These are phyloP conservation scores for Mycena floridula DNA, from an alignment of 768 basidiomycete genomes.

Conservation along the genomic window DNA sequence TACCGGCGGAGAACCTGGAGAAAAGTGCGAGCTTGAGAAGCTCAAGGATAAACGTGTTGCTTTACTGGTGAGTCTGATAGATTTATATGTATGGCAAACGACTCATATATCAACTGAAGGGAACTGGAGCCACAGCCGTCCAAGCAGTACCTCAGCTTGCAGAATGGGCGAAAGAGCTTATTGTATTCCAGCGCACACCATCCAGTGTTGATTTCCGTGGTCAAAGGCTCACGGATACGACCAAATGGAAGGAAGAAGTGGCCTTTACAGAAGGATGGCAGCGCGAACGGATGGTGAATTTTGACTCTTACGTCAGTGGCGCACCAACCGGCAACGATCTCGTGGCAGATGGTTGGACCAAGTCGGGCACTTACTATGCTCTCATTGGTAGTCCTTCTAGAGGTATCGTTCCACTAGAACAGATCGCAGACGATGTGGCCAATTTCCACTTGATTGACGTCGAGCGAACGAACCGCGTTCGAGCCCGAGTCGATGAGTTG, in stretches of 20 bases:
- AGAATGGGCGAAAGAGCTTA: conserved; percentile 9
- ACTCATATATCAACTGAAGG: too few species aligned
- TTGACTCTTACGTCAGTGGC: conserved; percentile 1
- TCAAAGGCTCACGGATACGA: conserved; percentile 8
- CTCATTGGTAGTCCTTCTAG: background rate
- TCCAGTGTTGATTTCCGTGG: conserved; percentile 10
- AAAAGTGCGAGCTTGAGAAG: conserved; percentile 2
- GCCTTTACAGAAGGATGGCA: conserved; percentile 9
- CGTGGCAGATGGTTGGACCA: conserved; percentile 1
- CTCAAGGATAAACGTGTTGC: conserved; percentile 10
- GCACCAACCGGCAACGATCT: conserved; percentile 1
- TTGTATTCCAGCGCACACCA: conserved; percentile 14
- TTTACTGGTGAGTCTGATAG: too few species aligned
- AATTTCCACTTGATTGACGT: background rate
- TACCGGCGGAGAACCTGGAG: conserved; percentile 3
- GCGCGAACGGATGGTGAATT: conserved; percentile 5
- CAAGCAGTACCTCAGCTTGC: conserved; percentile 12
- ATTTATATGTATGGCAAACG: too few species aligned
- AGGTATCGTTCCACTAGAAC: background rate
- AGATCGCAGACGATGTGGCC: background rate
- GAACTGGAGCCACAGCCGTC: conserved; percentile 13
- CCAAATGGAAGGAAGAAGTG: conserved; percentile 5
- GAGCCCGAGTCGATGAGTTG: background rate
- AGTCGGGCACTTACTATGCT: background rate
- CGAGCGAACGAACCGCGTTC: background rate